Evolutionary conservation across 2,329 filamentous ascomycete species (phyloP).

Genomic region (Botrytis paeoniae): DNA sequence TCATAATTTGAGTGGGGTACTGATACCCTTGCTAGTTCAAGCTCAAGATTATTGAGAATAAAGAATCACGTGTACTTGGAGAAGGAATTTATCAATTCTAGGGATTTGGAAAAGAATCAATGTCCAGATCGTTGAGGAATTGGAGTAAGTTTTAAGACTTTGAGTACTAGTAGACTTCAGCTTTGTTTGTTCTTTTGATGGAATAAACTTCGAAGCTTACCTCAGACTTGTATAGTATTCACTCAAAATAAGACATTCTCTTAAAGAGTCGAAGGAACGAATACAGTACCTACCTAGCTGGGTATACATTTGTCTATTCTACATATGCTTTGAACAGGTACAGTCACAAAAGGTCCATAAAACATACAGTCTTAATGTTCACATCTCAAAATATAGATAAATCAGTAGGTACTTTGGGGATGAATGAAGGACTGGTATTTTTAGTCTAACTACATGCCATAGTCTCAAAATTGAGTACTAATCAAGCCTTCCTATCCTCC

Average conservation of each 20-base stretch:
- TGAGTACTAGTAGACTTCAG: not conserved
- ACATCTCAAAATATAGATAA: not conserved
- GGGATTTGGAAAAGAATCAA: not conserved
- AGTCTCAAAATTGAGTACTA: conserved; percentile 30
- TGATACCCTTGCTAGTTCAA: conserved; percentile 10
- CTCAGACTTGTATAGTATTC: not conserved
- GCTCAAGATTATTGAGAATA: not conserved
- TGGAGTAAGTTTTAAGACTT: not conserved
- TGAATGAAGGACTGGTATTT: conserved; percentile 38
- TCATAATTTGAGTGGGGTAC: conserved; percentile 18
- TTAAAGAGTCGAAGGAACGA: not conserved
- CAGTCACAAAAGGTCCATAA: not conserved
- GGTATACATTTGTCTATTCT: not conserved
- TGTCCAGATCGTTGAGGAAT: not conserved
- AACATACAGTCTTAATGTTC: not conserved
- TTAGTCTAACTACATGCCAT: conserved; percentile 38
- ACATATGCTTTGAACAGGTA: not conserved
- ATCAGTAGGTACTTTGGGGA: conserved; percentile 17
- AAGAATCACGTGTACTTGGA: conserved; percentile 19
- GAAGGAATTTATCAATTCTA: not conserved
- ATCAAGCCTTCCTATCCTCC: conserved; percentile 31
- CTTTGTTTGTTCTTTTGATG: not conserved
- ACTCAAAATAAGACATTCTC: not conserved
- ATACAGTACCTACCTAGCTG: not conserved
- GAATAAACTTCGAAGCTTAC: not conserved